Conservation (phyloP, 106 monocot species). For the Dendrobium catenatum region DNA sequence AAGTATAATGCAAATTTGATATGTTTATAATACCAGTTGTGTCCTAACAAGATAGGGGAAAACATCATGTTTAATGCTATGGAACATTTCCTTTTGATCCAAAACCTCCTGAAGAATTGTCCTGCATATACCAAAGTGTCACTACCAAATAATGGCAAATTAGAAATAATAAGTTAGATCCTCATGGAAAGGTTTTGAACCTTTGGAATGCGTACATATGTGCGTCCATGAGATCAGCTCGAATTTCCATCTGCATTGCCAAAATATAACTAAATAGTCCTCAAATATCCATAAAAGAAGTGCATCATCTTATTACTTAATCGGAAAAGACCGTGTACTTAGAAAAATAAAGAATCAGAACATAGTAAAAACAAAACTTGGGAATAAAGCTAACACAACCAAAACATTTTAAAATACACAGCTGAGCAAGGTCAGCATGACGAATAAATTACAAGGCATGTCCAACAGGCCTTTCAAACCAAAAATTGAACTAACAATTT, state of each 20-base stretch:
- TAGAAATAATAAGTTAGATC: neutral
- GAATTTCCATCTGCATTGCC: conserved; percentile 80
- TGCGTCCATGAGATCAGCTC: conserved; percentile 98
- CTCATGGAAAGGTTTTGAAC: conserved; percentile 20
- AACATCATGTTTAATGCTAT: conserved; percentile 85
- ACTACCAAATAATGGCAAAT: neutral
- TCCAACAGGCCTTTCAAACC: neutral
- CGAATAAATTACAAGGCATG: neutral
- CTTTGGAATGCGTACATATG: conserved; percentile 98
- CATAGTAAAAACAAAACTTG: neutral
- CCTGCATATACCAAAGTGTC: conserved; percentile 31
- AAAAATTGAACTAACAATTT: neutral
- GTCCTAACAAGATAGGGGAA: conserved; percentile 88
- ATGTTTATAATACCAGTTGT: conserved; percentile 63
- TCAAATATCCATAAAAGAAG: neutral
- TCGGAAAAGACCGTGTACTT: neutral
- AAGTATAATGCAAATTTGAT: neutral
- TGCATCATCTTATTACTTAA: neutral
- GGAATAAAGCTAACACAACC: neutral
- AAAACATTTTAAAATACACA: neutral
- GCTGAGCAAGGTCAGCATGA: neutral
- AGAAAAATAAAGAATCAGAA: neutral
- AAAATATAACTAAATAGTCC: conserved; percentile 1
- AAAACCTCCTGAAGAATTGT: conserved; percentile 69
- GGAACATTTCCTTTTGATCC: conserved; percentile 65